Conservation (phyloP, 768 basidiomycete genomes). For the Lactarius deliciosus region DNA sequence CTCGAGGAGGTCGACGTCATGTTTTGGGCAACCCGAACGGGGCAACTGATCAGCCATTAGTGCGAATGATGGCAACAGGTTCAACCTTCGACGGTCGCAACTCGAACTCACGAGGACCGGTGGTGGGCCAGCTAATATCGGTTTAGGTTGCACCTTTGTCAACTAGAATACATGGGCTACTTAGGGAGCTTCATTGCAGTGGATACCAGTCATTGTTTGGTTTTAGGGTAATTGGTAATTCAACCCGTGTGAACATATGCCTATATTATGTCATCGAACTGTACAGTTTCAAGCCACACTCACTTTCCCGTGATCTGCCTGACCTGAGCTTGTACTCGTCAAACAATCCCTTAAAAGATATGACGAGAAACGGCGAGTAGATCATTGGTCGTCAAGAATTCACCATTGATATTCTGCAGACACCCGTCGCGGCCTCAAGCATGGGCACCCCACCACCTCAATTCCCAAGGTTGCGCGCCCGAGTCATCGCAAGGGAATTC, state of each 20-base stretch:
- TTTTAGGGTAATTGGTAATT: conserved; percentile 3
- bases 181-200: conserved; percentile 11
- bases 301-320: conserved; percentile 20
- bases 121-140: conserved; percentile 25
- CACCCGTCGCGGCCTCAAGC: conserved; percentile 80
- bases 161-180: conserved; percentile 21
- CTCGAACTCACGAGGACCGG: conserved; percentile 14
- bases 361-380: conserved; percentile 75
- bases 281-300: conserved; percentile 58
- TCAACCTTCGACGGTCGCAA: conserved; percentile 12
- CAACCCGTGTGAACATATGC: conserved; percentile 28
- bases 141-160: conserved; percentile 17
- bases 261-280: conserved; percentile 39
- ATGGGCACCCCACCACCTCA: conserved; percentile 85
- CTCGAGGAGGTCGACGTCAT: conserved; percentile 30
- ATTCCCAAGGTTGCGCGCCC: conserved; percentile 75
- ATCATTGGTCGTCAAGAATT: conserved; percentile 1
- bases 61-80: conserved; percentile 22
- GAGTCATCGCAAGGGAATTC: conserved; percentile 89
- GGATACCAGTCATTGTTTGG: conserved; percentile 22
- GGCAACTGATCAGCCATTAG: conserved; percentile 19
- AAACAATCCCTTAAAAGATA: conserved; percentile 55
- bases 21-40: conserved; percentile 16
- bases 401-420: conserved; percentile 46
- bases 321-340: conserved; percentile 11